Conservation (phyloP, 768 basidiomycete species). For the Boletus coccyginus region DNA sequence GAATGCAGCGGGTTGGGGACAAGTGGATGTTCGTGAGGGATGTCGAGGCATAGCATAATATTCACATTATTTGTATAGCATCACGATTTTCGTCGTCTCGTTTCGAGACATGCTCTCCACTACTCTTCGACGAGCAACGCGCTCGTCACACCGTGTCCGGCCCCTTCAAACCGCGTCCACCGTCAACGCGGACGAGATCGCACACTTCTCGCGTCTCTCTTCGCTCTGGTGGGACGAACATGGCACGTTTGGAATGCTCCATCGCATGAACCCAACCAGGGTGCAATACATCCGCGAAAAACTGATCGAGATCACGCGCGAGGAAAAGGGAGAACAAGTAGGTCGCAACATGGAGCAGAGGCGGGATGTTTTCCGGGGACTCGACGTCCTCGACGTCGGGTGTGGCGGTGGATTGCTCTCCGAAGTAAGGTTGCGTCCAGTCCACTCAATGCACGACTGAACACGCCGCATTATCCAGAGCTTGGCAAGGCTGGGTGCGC, state of each 20-base stretch:
- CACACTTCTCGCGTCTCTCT: conserved; percentile 85
- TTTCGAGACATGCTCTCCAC: conserved; percentile 16
- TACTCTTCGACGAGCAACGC: conserved; percentile 16
- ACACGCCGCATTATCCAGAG: conserved; percentile 47
- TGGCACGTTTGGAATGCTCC: conserved; percentile 85
- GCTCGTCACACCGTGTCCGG: conserved; percentile 6
- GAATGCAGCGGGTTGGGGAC: conserved; percentile 71
- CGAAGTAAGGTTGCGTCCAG: conserved; percentile 55
- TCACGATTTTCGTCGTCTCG: background rate
- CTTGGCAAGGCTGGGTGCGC: conserved; percentile 82
- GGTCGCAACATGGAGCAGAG: conserved; percentile 29
- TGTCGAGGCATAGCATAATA: conserved; percentile 24
- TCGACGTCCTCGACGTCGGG: conserved; percentile 85
- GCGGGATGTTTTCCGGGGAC: conserved; percentile 49
- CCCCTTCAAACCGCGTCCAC: conserved; percentile 26
- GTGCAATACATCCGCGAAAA: conserved; percentile 82
- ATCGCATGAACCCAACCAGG: conserved; percentile 92
- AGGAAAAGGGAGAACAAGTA: conserved; percentile 43
- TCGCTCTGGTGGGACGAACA: conserved; percentile 95
- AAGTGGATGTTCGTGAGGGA: conserved; percentile 69
- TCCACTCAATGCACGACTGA: background rate
- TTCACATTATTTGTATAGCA: conserved; percentile 22
- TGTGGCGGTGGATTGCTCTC: conserved; percentile 94
- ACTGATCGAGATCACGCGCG: conserved; percentile 57
- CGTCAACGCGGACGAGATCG: conserved; percentile 78